Conservation (phyloP, 2,329 filamentous ascomycete species). For the Aureobasidium melanogenum region DNA sequence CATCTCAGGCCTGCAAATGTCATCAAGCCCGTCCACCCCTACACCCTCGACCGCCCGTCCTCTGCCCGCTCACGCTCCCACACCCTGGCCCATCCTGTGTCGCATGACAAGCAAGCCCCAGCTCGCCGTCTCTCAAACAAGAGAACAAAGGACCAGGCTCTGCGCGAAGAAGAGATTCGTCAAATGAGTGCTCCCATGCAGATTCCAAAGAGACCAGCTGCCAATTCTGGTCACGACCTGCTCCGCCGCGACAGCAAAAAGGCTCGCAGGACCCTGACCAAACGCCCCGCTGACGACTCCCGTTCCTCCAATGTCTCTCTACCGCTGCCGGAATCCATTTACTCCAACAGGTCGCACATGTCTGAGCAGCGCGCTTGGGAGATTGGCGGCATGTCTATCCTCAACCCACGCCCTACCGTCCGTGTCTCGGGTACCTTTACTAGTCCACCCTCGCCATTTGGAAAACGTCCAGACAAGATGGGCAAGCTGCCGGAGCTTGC, state of each 20-base stretch:
- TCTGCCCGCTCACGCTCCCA: not conserved
- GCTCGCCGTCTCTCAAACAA: slow-evolving; percentile 64
- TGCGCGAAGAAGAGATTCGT: slow-evolving; percentile 80
- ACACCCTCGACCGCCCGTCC: slow-evolving; percentile 29
- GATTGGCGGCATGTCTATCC: slow-evolving; percentile 68
- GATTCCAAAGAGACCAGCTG: slow-evolving; percentile 49
- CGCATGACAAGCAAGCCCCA: slow-evolving; percentile 39
- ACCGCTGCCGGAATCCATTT: slow-evolving; percentile 62
- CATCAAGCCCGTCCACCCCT: slow-evolving; percentile 33
- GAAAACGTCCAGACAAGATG: not conserved
- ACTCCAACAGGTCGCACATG: slow-evolving; percentile 66
- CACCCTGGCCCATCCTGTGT: not conserved
- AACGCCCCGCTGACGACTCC: slow-evolving; percentile 41
- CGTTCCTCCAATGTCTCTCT: slow-evolving; percentile 61
- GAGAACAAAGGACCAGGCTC: slow-evolving; percentile 62
- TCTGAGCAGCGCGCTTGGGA: slow-evolving; percentile 71
- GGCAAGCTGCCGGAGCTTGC: slow-evolving; percentile 16
- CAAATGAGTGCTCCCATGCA: slow-evolving; percentile 67
- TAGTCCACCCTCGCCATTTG: not conserved
- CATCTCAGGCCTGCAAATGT: slow-evolving; percentile 37
- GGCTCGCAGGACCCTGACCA: slow-evolving; percentile 52
- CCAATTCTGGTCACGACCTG: slow-evolving; percentile 34
- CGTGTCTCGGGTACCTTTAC: slow-evolving; percentile 35
- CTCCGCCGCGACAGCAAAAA: slow-evolving; percentile 60
- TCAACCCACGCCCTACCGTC: slow-evolving; percentile 77